These are phyloP conservation scores for Lepidopterella palustris DNA, from an alignment of 495 filamentous ascomycete genomes.

Conservation along the genomic window DNA sequence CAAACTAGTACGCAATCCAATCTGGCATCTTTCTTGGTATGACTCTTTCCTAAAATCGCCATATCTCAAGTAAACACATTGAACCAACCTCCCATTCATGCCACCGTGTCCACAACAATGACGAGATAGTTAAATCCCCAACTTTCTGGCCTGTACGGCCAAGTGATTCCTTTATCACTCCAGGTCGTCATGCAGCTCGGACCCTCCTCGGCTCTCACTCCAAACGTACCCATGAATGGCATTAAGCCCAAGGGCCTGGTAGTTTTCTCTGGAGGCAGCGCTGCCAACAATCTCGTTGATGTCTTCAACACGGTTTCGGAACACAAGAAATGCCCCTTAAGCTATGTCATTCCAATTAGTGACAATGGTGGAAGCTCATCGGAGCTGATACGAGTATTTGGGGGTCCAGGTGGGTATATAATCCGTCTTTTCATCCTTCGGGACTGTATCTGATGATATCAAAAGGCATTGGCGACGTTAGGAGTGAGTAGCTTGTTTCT, in stretches of 20 bases:
- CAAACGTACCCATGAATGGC: constrained; percentile 4
- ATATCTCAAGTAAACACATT: not conserved
- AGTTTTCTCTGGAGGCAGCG: constrained; percentile 83
- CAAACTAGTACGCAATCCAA: not conserved
- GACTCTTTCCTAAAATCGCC: too few species aligned
- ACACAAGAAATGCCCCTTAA: constrained; percentile 51
- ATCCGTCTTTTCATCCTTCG: not conserved
- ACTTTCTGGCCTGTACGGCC: not conserved
- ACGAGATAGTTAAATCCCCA: not conserved
- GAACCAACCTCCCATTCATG: not conserved
- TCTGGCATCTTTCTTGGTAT: not conserved
- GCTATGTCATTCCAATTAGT: constrained; percentile 77
- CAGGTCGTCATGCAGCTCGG: not conserved
- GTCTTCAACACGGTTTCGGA: constrained; percentile 73
- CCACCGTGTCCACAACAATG: not conserved
- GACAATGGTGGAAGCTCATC: constrained; percentile 93
- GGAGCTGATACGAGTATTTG: constrained; percentile 87
- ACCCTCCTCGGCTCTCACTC: not conserved
- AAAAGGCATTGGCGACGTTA: constrained; percentile 72
- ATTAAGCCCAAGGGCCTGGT: constrained; percentile 53
- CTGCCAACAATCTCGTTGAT: constrained; percentile 89
- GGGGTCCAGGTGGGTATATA: constrained; percentile 57
- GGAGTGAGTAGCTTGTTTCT: constrained; percentile 54
- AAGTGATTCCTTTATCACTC: not conserved
- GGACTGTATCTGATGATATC: constrained; percentile 3